Evolutionary conservation across 1,139 yeast species (phyloP).

Genomic region (Candida tropicalis): DNA sequence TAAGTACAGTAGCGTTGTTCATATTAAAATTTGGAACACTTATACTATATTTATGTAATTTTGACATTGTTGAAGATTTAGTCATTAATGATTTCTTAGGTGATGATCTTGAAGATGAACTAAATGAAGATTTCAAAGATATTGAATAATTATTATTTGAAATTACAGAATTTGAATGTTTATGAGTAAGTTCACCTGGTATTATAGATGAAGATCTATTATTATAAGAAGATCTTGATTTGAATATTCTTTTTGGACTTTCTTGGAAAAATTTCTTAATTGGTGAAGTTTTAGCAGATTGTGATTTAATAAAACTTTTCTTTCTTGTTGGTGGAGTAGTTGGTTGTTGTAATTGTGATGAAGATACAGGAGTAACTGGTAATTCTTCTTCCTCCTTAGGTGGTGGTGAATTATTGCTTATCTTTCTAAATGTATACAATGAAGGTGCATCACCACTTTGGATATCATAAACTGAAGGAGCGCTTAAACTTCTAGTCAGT

Average conservation of each 20-base stretch:
- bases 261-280: constrained; percentile 35
- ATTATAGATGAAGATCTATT: neutral
- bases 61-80: constrained; percentile 29
- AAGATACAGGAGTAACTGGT: constrained; percentile 7
- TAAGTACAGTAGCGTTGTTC: no score
- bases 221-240: constrained; percentile 10
- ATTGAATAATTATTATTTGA: constrained; percentile 25
- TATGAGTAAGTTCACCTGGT: constrained; percentile 19
- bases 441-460: constrained; percentile 8
- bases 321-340: constrained; percentile 17
- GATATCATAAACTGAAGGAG: constrained; percentile 45
- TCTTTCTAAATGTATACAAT: constrained; percentile 10
- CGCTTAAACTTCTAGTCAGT: constrained; percentile 39
- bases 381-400: neutral
- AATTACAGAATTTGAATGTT: constrained; percentile 31
- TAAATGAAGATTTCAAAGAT: constrained; percentile 30
- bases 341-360: constrained; percentile 6
- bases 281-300: constrained; percentile 26
- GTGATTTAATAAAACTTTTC: neutral
- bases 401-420: constrained; percentile 6
- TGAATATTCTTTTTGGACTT: constrained; percentile 37
- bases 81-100: constrained; percentile 18
- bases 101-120: constrained; percentile 20
- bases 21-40: constrained; percentile 15
- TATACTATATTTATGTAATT: constrained; percentile 17